phyloP scores from a whole-genome alignment of 1,284 basidiomycete species.

The Chondrostereum purpureum region DNA sequence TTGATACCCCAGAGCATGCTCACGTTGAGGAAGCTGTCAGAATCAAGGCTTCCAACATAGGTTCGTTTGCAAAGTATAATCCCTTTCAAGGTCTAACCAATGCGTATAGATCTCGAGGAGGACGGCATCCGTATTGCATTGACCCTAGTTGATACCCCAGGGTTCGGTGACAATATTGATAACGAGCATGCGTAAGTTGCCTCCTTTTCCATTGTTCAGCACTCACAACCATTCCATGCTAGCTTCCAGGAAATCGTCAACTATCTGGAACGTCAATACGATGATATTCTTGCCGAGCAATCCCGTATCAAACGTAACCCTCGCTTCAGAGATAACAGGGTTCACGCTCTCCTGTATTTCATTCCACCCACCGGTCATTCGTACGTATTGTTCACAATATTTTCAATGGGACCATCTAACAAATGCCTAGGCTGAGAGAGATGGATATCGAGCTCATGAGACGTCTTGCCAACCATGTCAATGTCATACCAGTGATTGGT shows the following conservation, averaged over 20 bases:
- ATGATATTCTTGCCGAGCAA: constrained; percentile 96
- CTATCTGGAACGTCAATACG: constrained; percentile 96
- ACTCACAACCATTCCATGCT: constrained; percentile 2
- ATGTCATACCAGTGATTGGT: constrained; percentile 97
- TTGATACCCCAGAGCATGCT: constrained; percentile 73
- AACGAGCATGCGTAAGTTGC: constrained; percentile 85
- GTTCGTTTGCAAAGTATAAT: constrained; percentile 42
- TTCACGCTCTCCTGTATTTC: constrained; percentile 95
- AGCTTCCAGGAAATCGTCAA: constrained; percentile 93
- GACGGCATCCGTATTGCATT: constrained; percentile 94
- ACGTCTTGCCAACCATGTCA: constrained; percentile 88
- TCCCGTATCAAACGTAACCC: constrained; percentile 98
- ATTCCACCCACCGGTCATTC: constrained; percentile 71
- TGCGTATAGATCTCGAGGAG: constrained; percentile 83
- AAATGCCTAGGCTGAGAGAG: constrained; percentile 84
- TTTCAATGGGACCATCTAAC: no score
- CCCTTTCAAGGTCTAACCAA: not conserved
- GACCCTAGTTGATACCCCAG: constrained; percentile 96
- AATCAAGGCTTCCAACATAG: constrained; percentile 90
- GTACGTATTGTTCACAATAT: constrained; percentile 29
- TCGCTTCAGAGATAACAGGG: constrained; percentile 92
- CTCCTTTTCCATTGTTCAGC: not conserved
- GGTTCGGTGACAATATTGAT: constrained; percentile 96
- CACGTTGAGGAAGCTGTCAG: constrained; percentile 84
- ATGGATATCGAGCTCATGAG: constrained; percentile 98